Evolutionary conservation across 1,284 basidiomycete species (phyloP), one percentile per base, ranked within the genome.

Genomic region (Sparassis latifolia): DNA sequence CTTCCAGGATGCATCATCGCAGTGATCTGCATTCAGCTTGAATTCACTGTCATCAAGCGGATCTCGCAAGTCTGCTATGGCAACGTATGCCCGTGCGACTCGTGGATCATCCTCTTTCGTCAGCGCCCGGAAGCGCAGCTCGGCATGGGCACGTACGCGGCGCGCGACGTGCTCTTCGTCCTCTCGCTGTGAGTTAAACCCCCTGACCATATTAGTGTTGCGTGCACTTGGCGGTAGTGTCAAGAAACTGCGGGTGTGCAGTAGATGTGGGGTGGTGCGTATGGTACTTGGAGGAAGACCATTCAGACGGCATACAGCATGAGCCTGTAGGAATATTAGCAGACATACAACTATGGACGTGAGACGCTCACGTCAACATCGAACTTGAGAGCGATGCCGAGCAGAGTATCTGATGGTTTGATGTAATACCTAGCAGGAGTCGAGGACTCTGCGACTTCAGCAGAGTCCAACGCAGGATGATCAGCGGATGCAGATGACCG

Each of bases 51-150:
- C 54, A 41, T 52, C 53, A 39, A 57, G 58, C 31, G 47, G 55
- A 49, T 78, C 78, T 3, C 51, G 50, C 2, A 58, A 42, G 20
- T 47, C 54, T 3, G 82, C 80, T 20, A 88, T 69, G 5, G 80
- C 77, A 51, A 86, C 76, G 64, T 88, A 87, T 35, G 81, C 78
- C 57, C 76, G 75, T 10, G 82, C 84, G 40, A 87, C 71, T 42
- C 72, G 70, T 75, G 75, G 78, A 63, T 88, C 84, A 52, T 71
- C 71, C 66, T 87, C 84, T 66, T 86, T 86, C 47, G 80, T 84
- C 52, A 86, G 65, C 45, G 69, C 72, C 67, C 84, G 83, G 51
- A 88, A 67, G 42, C 74, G 75, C 57, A 75, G 81, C 63, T 74
- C 76, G 6, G 84, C 82, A 10, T 73, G 70, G 62, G 84, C 80